Base-by-base conservation (phyloP, 2,329 filamentous ascomycete species). In the Diaporthe sp. region DNA sequence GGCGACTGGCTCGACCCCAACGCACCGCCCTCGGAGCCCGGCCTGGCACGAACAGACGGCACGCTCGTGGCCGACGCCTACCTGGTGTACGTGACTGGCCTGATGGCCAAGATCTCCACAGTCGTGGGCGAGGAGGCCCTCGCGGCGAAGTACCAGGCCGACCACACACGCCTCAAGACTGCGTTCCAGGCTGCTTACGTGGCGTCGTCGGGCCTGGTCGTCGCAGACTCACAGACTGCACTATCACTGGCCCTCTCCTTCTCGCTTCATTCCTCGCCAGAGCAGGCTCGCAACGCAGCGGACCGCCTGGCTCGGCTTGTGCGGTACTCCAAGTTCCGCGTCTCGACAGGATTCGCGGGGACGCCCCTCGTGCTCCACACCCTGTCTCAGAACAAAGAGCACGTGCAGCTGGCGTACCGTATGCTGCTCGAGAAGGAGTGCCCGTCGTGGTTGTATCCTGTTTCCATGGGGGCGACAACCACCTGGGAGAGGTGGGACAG, bases 401-500 rank as follows among this genome's bases (percentile, higher is more conserved):
- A 81, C 0, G 79, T 80, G 0, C 76, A 83, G 0, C 78, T 82
- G 19, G 82, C 84, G 63, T 89, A 89, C 76, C 80, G 81, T 17
- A 88, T 89, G 85, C 81, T 89, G 0, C 80, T 86, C 6, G 83
- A 88, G 76, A 85, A 83, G 9, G 78, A 82, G 4, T 72, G 85
- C 79, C 50, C 85, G 0, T 81, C 79, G 1, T 85, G 82, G 82
- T 78, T 86, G 9, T 85, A 84, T 65, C 81, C 80, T 1, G 79
- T 85, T 8, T 79, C 77, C 15, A 84, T 84, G 82, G 82, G 81
- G 13, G 83, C 81, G 4, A 85, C 84, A 0, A 85, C 83, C 1
- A 79, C 82, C 7, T 86, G 84, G 84, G 84, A 86, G 77, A 80
- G 84, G 10, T 85, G 84, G 84, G 83, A 86, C 71, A 81, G 79